Base-by-base conservation (phyloP, 1,139 yeast genomes). In the Meyerozyma guilliermondii region DNA sequence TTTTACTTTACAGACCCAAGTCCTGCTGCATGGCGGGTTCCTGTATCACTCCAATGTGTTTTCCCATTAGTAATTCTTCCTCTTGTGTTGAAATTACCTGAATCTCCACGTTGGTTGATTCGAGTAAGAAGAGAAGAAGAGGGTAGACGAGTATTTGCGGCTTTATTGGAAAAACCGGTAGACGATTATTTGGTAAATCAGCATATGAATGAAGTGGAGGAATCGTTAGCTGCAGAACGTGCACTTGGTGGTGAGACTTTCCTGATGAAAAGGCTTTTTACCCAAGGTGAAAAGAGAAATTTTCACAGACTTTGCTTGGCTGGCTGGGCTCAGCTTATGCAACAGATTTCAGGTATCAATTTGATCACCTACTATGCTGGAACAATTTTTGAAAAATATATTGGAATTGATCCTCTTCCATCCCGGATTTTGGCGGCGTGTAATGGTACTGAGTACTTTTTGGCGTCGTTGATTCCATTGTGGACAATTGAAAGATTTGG, bases 401-500 rank as follows among this genome's bases (percentile, higher is more conserved):
- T 75, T 38, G 74, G 73, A 7, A 62, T 74, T 62, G 47, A 56
- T 23, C 64, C 72, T 2, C 56, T 69, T 31, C 55, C 61, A 33
- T 57, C 76, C 1, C 59, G 74, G 48, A 55, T 65, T 13, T 53
- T 65, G 39, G 74, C 75, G 1, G 69, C 68, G 26, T 60, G 65
- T 48, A 64, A 63, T 42, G 70, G 69, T 42, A 61, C 66, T 9
- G 69, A 65, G 45, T 71, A 69, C 51, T 62, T 68, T 47, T 47
- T 75, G 41, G 77, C 75, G 1, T 71, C 78, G 1, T 61, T 69
- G 43, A 51, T 74, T 35, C 74, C 79, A 0, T 61, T 66, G 52
- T 66, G 59, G 47, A 63, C 76, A 17, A 66, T 77, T 51, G 85
- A 80, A 53, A 60, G 62, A 35, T 56, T 74, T 43, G 85, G 85